Evolutionary conservation across 345 rosid genomes (phyloP), one percentile per base, ranked within the genome.

Genomic region (Populus pruinosa): DNA sequence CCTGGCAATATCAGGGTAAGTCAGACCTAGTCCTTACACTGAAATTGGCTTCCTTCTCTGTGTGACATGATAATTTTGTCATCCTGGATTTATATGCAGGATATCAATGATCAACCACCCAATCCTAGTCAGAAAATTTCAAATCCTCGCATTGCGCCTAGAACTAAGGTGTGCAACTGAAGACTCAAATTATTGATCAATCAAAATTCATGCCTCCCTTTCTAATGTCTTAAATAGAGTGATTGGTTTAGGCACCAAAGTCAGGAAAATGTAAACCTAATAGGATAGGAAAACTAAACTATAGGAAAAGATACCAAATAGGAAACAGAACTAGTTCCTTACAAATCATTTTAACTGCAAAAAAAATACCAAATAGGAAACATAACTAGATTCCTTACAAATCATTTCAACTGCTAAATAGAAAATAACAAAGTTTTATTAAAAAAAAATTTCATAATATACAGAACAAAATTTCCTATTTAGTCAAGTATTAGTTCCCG

Each of bases 1-100:
- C 99, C 98, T 82, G 83, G 97, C 8, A 96, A 91, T 82, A 86
- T 94, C 84, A 92, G 89, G 88, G 99, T 94, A 82, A 75, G 59
- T 69, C 50, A 67, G 39, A 9, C 73, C 21, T 2, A 20, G 64
- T 80, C 65, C 27, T 14, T 75, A 35, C 49, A 50, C 78, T 77
- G 74, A 64, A 70, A 67, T 72, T 74, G 72, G 62, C 25, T 82
- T 71, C 13, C 16, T 74, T 74, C 78, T 23, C 23, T 77, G 39
- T 69, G 41, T 65, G 35, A 64, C 59, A 65, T 55, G 69, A 31
- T 82, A 65, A 86, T 62, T 38, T 44, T 68, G 29, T 80, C 39
- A 27, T 82, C 83, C 67, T 74, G 71, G 25, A 69, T 75, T 75
- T 38, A 59, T 82, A 21, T 80, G 77, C 92, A 91, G 99, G 98